phyloP scores from a whole-genome alignment of 345 rosid species.

The Melaleuca alternifolia region DNA sequence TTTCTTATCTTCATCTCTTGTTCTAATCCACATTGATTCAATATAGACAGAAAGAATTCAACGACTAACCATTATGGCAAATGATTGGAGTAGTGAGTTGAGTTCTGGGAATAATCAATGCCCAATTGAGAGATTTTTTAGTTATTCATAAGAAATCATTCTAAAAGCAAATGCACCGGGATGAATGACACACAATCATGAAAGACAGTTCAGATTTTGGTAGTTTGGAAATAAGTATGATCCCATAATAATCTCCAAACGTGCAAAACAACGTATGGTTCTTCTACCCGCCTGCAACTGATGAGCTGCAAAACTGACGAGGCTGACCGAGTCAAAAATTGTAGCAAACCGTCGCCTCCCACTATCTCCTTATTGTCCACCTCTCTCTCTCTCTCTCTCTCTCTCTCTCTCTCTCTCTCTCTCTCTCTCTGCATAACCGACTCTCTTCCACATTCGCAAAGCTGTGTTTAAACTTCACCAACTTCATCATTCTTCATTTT shows the following conservation, averaged over 20 bases:
- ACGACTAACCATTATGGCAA: background rate
- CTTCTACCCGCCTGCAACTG: background rate
- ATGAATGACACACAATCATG: background rate
- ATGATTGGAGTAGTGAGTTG: background rate
- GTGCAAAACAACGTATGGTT: background rate
- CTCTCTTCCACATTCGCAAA: background rate
- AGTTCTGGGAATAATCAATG: background rate
- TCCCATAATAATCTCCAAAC: background rate
- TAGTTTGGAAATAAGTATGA: background rate
- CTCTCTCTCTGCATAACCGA: background rate
- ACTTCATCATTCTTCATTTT: background rate
- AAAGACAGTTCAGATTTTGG: background rate
- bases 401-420: background rate
- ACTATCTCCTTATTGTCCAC: conserved; percentile 13
- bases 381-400: background rate
- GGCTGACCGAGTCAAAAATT: conserved; percentile 4
- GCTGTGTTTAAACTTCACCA: background rate
- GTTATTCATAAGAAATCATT: background rate
- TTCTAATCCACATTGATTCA: background rate
- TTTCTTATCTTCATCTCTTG: background rate
- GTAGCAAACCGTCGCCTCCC: conserved; percentile 3
- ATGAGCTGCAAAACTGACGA: background rate
- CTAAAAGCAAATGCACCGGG: background rate
- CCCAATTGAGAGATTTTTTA: background rate
- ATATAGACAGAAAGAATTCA: background rate